Percentiles rank a stretch among this genome's conserved stretches.
These are phyloP conservation scores for Talaromyces wortmannii DNA, from an alignment of 495 filamentous ascomycete species.

Conservation along the genomic window DNA sequence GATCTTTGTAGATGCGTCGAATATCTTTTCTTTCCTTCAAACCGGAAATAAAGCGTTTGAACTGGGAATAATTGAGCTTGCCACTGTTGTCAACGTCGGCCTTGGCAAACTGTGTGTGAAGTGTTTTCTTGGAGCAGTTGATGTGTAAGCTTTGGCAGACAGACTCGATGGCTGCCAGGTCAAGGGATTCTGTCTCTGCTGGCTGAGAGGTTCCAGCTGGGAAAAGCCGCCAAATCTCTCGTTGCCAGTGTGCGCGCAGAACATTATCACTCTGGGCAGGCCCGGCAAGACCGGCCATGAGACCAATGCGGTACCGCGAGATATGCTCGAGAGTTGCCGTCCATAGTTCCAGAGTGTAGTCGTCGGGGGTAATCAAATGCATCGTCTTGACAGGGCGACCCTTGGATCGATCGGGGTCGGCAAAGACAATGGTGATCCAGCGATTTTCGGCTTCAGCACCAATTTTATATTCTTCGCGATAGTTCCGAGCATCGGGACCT, in stretches of 20 bases:
- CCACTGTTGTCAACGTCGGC: constrained; percentile 58
- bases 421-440: constrained; percentile 87
- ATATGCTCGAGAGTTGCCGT: constrained; percentile 72
- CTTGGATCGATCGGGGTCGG: constrained; percentile 60
- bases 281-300: constrained; percentile 79
- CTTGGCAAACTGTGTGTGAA: constrained; percentile 67
- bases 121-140: constrained; percentile 67
- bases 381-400: constrained; percentile 64
- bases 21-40: constrained; percentile 84
- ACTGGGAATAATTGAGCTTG: constrained; percentile 66
- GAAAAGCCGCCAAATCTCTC: constrained; percentile 71
- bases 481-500: constrained; percentile 80
- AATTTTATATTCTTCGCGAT: constrained; percentile 75
- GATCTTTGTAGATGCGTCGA: constrained; percentile 54
- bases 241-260: constrained; percentile 73
- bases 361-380: constrained; percentile 72
- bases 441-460: constrained; percentile 52
- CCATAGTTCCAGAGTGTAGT: constrained; percentile 68
- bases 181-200: constrained; percentile 61
- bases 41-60: constrained; percentile 70
- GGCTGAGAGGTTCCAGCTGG: constrained; percentile 39
- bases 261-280: constrained; percentile 69
- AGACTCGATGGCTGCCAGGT: constrained; percentile 67
- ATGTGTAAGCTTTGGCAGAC: constrained; percentile 86
- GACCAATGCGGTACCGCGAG: constrained; percentile 72